Evolutionary conservation across 768 basidiomycete genomes (phyloP).

Genomic region (Favolaschia claudopus): DNA sequence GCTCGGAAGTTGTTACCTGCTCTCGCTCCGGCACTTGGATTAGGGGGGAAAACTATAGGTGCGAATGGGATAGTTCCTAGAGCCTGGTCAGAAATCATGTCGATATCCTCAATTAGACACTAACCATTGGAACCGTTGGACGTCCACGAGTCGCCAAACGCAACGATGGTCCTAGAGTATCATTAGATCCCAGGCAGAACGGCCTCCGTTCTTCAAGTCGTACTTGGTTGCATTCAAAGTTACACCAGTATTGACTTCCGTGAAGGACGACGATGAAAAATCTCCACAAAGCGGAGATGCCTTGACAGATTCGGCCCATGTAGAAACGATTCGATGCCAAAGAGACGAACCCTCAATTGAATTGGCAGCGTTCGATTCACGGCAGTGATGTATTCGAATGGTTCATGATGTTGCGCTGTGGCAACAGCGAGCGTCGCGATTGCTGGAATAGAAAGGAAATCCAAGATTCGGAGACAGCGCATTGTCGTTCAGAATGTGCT

Average conservation of each 20-base stretch:
- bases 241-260: constrained; percentile 27
- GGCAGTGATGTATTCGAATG: constrained; percentile 20
- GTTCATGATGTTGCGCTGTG: constrained; percentile 1
- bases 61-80: constrained; percentile 29
- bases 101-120: neutral
- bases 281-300: constrained; percentile 24
- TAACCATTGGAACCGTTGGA: constrained; percentile 25
- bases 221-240: constrained; percentile 27
- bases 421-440: neutral
- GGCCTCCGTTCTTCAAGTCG: no score
- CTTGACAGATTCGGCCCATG: no score
- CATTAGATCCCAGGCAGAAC: no score
- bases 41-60: constrained; percentile 27
- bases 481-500: no score
- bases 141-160: constrained; percentile 29
- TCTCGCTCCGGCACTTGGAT: constrained; percentile 25
- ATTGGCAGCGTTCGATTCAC: constrained; percentile 28
- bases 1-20: constrained; percentile 25
- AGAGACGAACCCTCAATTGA: constrained; percentile 13
- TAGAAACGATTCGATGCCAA: no score
- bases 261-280: constrained; percentile 19
- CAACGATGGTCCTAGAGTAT: constrained; percentile 23
- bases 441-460: neutral
- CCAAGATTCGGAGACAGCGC: neutral
- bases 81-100: neutral